phyloP scores from a whole-genome alignment of 495 filamentous ascomycete genomes.

The Trypethelium eluteriae region DNA sequence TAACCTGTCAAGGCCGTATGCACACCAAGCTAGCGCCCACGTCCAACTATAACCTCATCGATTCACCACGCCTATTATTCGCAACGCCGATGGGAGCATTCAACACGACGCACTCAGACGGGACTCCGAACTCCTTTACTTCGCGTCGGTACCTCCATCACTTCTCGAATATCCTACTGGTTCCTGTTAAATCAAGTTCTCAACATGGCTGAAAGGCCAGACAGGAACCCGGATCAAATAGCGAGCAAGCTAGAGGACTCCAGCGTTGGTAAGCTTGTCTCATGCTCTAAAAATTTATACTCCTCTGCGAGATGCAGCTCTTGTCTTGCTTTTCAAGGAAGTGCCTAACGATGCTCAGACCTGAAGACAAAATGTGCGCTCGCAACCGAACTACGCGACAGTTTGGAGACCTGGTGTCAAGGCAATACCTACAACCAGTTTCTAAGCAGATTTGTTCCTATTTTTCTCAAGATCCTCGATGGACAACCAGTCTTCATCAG shows the following conservation, averaged over 20 bases:
- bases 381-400: slow-evolving; percentile 75
- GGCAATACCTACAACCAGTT: slow-evolving; percentile 64
- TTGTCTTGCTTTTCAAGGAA: slow-evolving; percentile 5
- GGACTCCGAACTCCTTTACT: not conserved
- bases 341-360: slow-evolving; percentile 44
- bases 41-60: not conserved
- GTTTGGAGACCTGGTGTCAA: slow-evolving; percentile 64
- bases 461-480: slow-evolving; percentile 78
- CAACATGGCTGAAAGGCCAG: slow-evolving; percentile 23
- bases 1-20: not conserved
- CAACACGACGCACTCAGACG: not conserved
- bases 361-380: slow-evolving; percentile 65
- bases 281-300: not conserved
- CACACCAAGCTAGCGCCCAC: not conserved
- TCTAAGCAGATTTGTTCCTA: slow-evolving; percentile 75
- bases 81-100: not conserved
- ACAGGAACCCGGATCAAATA: slow-evolving; percentile 27
- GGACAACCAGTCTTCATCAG: slow-evolving; percentile 87
- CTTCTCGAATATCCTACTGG: not conserved
- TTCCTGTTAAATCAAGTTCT: not conserved
- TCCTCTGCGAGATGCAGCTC: not conserved
- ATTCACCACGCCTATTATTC: not conserved
- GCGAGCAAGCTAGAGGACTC: slow-evolving; percentile 33
- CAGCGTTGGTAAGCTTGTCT: slow-evolving; percentile 21
- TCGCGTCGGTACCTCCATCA: not conserved